Evolutionary conservation across 305 asterid species (phyloP).

Genomic region (Fraxinus velutina): DNA sequence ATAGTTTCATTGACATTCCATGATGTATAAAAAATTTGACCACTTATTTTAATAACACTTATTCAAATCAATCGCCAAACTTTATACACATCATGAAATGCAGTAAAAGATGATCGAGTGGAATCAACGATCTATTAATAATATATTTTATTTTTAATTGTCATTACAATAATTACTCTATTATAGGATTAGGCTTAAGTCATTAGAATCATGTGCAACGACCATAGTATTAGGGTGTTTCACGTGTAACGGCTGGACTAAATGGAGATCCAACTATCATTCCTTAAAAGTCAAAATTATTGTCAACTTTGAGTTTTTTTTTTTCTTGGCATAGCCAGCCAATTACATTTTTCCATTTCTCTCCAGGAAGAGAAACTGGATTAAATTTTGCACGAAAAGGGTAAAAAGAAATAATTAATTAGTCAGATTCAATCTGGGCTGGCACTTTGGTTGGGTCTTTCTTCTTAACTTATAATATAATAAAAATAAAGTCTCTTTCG

Average conservation of each 20-base stretch:
- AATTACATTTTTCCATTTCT: too few species aligned
- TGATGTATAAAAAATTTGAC: background rate
- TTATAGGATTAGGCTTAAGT: background rate
- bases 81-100: background rate
- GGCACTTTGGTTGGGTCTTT: background rate
- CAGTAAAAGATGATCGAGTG: background rate
- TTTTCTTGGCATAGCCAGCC: background rate
- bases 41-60: too few species aligned
- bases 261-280: slow-evolving; percentile 26
- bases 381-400: background rate
- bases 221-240: background rate
- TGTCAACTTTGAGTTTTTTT: slow-evolving; percentile 19
- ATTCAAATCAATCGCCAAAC: too few species aligned
- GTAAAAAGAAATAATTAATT: slow-evolving; percentile 5
- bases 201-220: slow-evolving; percentile 13
- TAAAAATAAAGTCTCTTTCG: background rate
- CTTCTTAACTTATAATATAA: background rate
- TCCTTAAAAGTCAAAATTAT: slow-evolving; percentile 25
- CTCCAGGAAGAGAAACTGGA: background rate
- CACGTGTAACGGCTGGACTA: background rate
- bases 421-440: background rate
- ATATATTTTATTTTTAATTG: background rate
- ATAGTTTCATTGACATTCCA: too few species aligned
- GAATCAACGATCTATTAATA: background rate
- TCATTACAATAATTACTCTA: background rate